These are phyloP conservation scores for Pseudogymnoascus sp. DNA, from an alignment of 2,329 filamentous ascomycete genomes.

Conservation along the genomic window DNA sequence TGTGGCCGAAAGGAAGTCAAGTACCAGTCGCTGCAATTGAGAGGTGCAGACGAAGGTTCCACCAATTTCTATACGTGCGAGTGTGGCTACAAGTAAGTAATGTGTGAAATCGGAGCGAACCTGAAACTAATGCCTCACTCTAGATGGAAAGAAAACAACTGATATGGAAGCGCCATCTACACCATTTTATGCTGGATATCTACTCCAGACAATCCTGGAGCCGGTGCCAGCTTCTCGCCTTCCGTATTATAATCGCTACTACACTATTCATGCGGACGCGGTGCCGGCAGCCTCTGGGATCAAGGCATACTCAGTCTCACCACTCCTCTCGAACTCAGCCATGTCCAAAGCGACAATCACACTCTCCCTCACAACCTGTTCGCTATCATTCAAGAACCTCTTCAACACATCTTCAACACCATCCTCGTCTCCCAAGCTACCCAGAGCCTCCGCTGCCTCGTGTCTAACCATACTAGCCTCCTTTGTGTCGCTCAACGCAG, in stretches of 20 bases:
- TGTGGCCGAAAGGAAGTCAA: slow-evolving; percentile 77
- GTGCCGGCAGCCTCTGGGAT: slow-evolving; percentile 53
- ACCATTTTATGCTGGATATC: slow-evolving; percentile 7
- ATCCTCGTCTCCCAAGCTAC: slow-evolving; percentile 85
- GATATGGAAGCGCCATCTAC: slow-evolving; percentile 14
- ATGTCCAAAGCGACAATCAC: slow-evolving; percentile 94
- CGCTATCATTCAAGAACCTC: slow-evolving; percentile 78
- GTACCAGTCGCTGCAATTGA: slow-evolving; percentile 76
- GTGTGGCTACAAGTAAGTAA: slow-evolving; percentile 70
- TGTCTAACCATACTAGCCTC: slow-evolving; percentile 97
- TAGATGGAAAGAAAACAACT: slow-evolving; percentile 32
- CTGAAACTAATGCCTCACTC: slow-evolving; percentile 12
- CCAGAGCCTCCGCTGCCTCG: slow-evolving; percentile 92
- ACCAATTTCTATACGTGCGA: slow-evolving; percentile 87
- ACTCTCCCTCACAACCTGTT: slow-evolving; percentile 90
- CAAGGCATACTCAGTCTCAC: slow-evolving; percentile 83
- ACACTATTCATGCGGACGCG: not conserved
- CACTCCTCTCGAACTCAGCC: slow-evolving; percentile 90
- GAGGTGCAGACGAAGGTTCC: slow-evolving; percentile 89
- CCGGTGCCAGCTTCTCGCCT: not conserved
- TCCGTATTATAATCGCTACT: not conserved
- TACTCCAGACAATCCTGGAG: not conserved
- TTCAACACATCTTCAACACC: slow-evolving; percentile 82
- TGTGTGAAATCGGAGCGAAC: slow-evolving; percentile 6
- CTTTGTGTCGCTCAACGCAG: slow-evolving; percentile 64